Evolutionary conservation across 306 rosid species (phyloP).

Genomic region (Trifolium fragiferum): DNA sequence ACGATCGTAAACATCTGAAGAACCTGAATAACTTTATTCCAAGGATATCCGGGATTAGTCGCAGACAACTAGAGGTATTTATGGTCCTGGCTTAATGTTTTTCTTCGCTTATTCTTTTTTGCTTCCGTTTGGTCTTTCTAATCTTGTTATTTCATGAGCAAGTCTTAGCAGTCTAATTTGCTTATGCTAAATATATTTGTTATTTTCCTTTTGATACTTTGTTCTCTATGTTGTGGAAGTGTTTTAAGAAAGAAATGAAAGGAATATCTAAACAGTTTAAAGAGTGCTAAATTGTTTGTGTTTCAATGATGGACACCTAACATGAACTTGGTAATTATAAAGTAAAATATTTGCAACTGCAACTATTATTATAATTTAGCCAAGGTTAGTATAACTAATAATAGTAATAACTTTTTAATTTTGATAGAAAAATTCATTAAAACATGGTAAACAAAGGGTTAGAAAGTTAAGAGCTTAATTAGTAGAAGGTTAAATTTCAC

Average conservation of each 20-base stretch:
- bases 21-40: conserved; percentile 58
- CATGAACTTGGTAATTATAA: neutral
- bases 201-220: conserved; percentile 1
- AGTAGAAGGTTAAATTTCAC: neutral
- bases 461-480: neutral
- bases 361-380: conserved; percentile 2
- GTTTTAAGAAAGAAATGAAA: conserved; percentile 3
- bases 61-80: conserved; percentile 79
- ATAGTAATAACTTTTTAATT: neutral
- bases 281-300: conserved; percentile 7
- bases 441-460: neutral
- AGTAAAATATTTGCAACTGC: conserved; percentile 10
- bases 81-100: conserved; percentile 26
- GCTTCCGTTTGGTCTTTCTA: conserved; percentile 20
- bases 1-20: conserved; percentile 44
- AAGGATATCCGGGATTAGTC: conserved; percentile 68
- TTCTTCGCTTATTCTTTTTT: conserved; percentile 6
- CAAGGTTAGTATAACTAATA: neutral
- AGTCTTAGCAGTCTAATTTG: conserved; percentile 11
- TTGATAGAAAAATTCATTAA: neutral
- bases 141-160: conserved; percentile 7
- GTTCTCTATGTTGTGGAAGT: conserved; percentile 11
- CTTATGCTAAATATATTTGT: neutral
- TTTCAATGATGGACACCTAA: conserved; percentile 9
- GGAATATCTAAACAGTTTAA: conserved; percentile 1